A percentile compares a stretch with the other conserved stretches of the same genome.
These are phyloP conservation scores for Alternaria tenuissima DNA, from an alignment of 2,329 filamentous ascomycete genomes.

Conservation along the genomic window DNA sequence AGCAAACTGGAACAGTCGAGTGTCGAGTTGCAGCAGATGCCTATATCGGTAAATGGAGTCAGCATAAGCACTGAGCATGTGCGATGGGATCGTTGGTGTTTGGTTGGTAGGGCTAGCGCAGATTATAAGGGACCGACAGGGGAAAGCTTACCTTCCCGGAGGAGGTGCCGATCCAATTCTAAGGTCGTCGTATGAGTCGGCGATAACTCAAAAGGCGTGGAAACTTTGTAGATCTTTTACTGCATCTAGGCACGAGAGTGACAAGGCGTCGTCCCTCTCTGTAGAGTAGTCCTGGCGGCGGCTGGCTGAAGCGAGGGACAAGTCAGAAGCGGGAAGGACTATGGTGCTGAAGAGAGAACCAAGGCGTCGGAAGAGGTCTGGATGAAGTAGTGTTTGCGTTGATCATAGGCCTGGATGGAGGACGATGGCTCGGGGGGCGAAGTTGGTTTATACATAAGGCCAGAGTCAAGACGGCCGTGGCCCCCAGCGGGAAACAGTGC, in stretches of 20 bases:
- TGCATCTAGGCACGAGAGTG: slow-evolving; percentile 27
- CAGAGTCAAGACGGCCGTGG: slow-evolving; percentile 34
- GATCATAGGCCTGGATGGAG: slow-evolving; percentile 46
- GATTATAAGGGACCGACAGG: slow-evolving; percentile 38
- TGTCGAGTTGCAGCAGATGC: slow-evolving; percentile 27
- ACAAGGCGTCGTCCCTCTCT: slow-evolving; percentile 35
- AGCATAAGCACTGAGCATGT: slow-evolving; percentile 38
- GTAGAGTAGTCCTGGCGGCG: slow-evolving; percentile 29
- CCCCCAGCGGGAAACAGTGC: slow-evolving; percentile 42
- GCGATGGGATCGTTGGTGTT: slow-evolving; percentile 20
- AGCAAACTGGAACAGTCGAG: slow-evolving; percentile 15
- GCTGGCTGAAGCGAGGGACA: slow-evolving; percentile 41
- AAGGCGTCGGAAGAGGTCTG: slow-evolving; percentile 25
- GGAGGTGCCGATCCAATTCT: slow-evolving; percentile 34
- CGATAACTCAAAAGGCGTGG: slow-evolving; percentile 31
- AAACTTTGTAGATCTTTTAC: slow-evolving; percentile 38
- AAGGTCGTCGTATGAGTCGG: slow-evolving; percentile 41
- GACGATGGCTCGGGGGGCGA: slow-evolving; percentile 43
- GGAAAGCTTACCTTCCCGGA: slow-evolving; percentile 45
- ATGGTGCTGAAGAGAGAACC: slow-evolving; percentile 15
- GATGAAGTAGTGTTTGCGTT: slow-evolving; percentile 36
- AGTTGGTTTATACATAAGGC: slow-evolving; percentile 50
- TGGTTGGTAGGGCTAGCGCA: slow-evolving; percentile 29
- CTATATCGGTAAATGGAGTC: slow-evolving; percentile 31
- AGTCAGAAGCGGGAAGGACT: slow-evolving; percentile 27